Conservation (phyloP, 169 alveolate species). For the Ichthyophthirius multifiliis region DNA sequence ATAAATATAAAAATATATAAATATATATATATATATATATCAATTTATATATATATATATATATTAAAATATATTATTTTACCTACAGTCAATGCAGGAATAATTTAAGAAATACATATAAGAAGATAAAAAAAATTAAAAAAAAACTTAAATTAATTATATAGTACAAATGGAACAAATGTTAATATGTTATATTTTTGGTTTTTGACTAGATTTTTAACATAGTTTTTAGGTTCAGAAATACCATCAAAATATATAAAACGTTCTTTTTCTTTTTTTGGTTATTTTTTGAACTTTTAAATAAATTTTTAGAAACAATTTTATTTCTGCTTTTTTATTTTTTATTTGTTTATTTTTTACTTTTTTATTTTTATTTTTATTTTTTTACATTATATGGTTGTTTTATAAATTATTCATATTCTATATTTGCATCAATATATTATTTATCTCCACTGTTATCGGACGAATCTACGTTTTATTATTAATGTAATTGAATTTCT, state of each 20-base stretch:
- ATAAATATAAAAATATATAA: not conserved
- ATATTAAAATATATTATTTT: not conserved
- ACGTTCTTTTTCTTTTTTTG: slow-evolving; percentile 18
- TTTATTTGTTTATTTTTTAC: not conserved
- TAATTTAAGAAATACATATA: slow-evolving; percentile 64
- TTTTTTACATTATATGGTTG: too few relatives aligned
- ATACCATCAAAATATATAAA: slow-evolving; percentile 41
- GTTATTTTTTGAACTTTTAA: not conserved
- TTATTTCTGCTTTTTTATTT: not conserved
- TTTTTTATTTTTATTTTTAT: not conserved
- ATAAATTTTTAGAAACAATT: not conserved
- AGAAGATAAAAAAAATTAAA: slow-evolving; percentile 63
- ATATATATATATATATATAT: not conserved
- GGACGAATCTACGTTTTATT: too few relatives aligned
- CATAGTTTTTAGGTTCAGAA: slow-evolving; percentile 20
- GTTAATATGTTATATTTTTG: slow-evolving; percentile 59
- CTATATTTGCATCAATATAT: too few relatives aligned
- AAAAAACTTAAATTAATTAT: slow-evolving; percentile 66
- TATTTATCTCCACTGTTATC: too few relatives aligned
- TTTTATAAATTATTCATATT: too few relatives aligned
- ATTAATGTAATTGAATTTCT: too few relatives aligned
- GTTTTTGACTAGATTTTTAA: slow-evolving; percentile 58
- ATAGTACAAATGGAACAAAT: slow-evolving; percentile 73
- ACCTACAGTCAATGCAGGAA: slow-evolving; percentile 64
- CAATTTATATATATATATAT: not conserved